phyloP scores from a whole-genome alignment of 2,329 filamentous ascomycete genomes.

The Penicillium sumatraense region DNA sequence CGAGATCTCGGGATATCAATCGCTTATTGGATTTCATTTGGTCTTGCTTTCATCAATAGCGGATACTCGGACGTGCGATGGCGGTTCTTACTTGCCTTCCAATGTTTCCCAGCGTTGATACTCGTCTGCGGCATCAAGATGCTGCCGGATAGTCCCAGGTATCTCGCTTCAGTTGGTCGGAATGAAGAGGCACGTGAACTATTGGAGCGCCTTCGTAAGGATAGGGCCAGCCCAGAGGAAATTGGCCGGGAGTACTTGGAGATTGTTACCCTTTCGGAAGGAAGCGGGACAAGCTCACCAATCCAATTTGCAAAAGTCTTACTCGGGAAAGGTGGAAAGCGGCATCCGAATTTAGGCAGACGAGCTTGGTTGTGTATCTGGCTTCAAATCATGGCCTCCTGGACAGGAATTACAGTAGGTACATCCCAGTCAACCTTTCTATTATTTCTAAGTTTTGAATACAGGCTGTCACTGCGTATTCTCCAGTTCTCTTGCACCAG shows the following conservation, averaged over 20 bases:
- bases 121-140: constrained; percentile 34
- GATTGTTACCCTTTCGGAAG: constrained; percentile 37
- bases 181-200: constrained; percentile 55
- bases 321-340: constrained; percentile 35
- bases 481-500: constrained; percentile 32
- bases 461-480: constrained; percentile 43
- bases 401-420: constrained; percentile 50
- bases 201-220: constrained; percentile 42
- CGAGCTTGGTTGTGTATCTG: constrained; percentile 50
- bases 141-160: constrained; percentile 39
- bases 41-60: constrained; percentile 38
- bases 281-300: constrained; percentile 40
- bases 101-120: constrained; percentile 37
- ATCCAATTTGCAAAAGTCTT: constrained; percentile 46
- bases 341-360: constrained; percentile 39
- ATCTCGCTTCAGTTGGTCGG: constrained; percentile 37
- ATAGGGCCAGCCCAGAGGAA: constrained; percentile 23
- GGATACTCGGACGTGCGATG: constrained; percentile 40
- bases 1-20: constrained; percentile 53
- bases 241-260: constrained; percentile 42
- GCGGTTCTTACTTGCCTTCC: constrained; percentile 41
- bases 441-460: background rate
- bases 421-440: background rate
- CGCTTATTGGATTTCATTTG: constrained; percentile 43
- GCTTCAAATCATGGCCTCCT: constrained; percentile 52